These are phyloP conservation scores for Huntiella moniliformis DNA, from an alignment of 2,329 filamentous ascomycete species.

Conservation along the genomic window DNA sequence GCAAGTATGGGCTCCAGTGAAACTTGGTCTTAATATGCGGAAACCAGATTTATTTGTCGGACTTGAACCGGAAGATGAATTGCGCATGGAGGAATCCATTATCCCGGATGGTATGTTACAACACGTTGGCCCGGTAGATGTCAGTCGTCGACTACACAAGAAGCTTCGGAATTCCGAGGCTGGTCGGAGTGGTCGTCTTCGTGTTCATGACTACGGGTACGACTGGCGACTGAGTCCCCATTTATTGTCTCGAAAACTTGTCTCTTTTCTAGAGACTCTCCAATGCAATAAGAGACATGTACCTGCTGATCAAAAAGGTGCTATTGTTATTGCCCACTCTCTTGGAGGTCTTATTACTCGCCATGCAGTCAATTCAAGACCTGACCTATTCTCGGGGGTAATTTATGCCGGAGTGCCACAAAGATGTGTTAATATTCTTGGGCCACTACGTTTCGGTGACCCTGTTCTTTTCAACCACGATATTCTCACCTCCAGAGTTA, in stretches of 20 bases:
- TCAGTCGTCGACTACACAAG: conserved; percentile 65
- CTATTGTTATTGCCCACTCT: conserved; percentile 68
- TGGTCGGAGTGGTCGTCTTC: conserved; percentile 47
- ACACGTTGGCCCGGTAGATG: conserved; percentile 80
- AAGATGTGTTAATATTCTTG: conserved; percentile 77
- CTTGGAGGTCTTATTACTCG: conserved; percentile 68
- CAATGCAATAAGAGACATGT: conserved; percentile 47
- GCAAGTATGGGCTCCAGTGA: conserved; percentile 88
- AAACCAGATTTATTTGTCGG: conserved; percentile 86
- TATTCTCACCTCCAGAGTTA: conserved; percentile 78
- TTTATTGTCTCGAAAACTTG: conserved; percentile 52
- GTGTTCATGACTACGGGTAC: conserved; percentile 82
- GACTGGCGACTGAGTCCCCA: conserved; percentile 83
- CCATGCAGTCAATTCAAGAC: conserved; percentile 68
- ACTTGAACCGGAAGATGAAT: conserved; percentile 62
- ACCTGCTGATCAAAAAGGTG: conserved; percentile 40
- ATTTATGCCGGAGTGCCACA: conserved; percentile 73
- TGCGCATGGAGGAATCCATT: conserved; percentile 64
- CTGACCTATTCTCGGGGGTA: conserved; percentile 71
- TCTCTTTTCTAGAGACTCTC: conserved; percentile 51
- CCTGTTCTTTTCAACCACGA: conserved; percentile 77
- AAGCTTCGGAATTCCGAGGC: conserved; percentile 58
- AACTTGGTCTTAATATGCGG: conserved; percentile 75
- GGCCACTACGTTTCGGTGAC: conserved; percentile 79
- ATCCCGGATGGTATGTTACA: conserved; percentile 77